Evolutionary conservation across 163 green algal genomes (phyloP).

Genomic region (Prototheca wickerhamii): DNA sequence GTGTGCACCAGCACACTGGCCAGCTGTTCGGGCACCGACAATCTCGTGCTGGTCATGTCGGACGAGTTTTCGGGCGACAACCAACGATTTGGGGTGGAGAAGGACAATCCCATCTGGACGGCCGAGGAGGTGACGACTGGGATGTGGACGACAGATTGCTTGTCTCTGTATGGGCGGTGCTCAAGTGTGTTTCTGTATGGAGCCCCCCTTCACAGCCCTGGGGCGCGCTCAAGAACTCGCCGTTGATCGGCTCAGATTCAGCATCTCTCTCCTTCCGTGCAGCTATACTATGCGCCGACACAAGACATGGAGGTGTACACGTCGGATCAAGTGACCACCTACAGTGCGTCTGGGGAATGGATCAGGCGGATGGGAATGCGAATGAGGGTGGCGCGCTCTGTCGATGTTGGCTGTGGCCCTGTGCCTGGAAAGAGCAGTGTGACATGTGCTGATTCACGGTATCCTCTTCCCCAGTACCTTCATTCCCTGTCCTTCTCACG

Average conservation of each 20-base stretch:
- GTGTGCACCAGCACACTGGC: constrained; percentile 3
- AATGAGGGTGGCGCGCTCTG: too few relatives aligned
- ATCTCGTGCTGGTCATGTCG: constrained; percentile 5
- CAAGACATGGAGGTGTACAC: constrained; percentile 23
- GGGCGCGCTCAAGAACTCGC: too few relatives aligned
- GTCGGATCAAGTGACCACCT: constrained; percentile 14
- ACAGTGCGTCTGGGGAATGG: background rate
- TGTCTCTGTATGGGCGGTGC: background rate
- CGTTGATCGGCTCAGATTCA: background rate
- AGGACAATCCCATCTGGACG: constrained; percentile 16
- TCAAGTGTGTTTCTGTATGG: too few relatives aligned
- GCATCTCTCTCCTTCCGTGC: constrained; percentile 9
- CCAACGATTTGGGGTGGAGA: constrained; percentile 5
- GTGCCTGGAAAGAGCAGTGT: too few relatives aligned
- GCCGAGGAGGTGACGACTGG: background rate
- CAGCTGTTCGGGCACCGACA: background rate
- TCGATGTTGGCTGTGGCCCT: too few relatives aligned
- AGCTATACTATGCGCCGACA: constrained; percentile 28
- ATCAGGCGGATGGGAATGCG: background rate
- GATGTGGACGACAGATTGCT: background rate
- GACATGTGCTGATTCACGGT: too few relatives aligned
- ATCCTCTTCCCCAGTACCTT: background rate
- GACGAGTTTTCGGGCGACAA: constrained; percentile 8
- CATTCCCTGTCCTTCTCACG: background rate
- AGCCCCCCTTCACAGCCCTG: background rate